Conservation (phyloP, 1,139 yeast species). For the Saccharomyces hybrid region DNA sequence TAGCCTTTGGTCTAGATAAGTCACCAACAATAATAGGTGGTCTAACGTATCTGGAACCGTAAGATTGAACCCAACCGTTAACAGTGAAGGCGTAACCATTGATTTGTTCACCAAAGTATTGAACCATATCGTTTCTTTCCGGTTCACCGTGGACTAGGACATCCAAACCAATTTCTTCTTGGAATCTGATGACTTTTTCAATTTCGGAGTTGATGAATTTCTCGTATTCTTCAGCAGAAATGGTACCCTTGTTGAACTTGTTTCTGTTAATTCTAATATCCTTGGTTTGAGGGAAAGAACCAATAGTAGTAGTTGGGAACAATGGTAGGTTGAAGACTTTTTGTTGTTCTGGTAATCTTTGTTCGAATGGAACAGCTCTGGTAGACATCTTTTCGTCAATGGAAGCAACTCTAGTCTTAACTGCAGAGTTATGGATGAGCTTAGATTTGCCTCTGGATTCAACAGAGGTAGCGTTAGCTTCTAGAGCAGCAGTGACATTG, state of each 20-base stretch:
- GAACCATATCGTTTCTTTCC: conserved; percentile 99
- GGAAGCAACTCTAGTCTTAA: conserved; percentile 77
- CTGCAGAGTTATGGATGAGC: conserved; percentile 86
- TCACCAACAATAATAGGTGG: conserved; percentile 99
- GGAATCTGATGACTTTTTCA: conserved; percentile 93
- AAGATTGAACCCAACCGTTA: conserved; percentile 99
- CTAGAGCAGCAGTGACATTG: conserved; percentile 60
- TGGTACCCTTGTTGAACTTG: conserved; percentile 94
- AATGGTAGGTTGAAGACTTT: conserved; percentile 84
- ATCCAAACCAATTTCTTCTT: conserved; percentile 96
- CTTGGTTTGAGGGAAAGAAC: conserved; percentile 99
- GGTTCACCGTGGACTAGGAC: conserved; percentile 99
- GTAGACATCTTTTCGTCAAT: conserved; percentile 73
- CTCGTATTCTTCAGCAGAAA: conserved; percentile 92
- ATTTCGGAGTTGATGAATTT: conserved; percentile 94
- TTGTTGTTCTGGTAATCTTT: conserved; percentile 84
- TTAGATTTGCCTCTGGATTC: conserved; percentile 80
- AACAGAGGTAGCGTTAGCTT: conserved; percentile 81
- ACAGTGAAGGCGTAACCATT: conserved; percentile 97
- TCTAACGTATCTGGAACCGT: conserved; percentile 99
- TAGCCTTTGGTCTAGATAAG: conserved; percentile 95
- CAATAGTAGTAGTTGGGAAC: conserved; percentile 99
- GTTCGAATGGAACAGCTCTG: conserved; percentile 81
- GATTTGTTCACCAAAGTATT: conserved; percentile 98
- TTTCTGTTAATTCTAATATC: conserved; percentile 98